Evolutionary conservation across 192 early-diverging fungal species (phyloP), one percentile per base, ranked within the genome.

Genomic region (Backusella parvicylindrica): DNA sequence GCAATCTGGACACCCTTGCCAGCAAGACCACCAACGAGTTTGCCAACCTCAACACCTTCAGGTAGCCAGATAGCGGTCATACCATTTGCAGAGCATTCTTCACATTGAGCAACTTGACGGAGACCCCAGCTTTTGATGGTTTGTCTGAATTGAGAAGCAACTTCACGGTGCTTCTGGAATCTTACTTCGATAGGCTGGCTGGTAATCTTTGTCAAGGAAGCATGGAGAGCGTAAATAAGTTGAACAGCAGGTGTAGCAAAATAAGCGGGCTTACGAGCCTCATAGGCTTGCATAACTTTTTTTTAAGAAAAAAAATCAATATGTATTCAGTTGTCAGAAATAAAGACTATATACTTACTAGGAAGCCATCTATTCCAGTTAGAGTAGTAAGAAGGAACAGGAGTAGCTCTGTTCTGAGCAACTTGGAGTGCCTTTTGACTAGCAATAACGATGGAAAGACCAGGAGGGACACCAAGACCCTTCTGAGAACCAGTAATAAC

Each of bases 221-320:
- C 86, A 79, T 95, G 87, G 31, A 99, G 91, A 30, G 96, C 95
- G 80, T 91, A 87, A 79, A 99, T 88, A 49, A 93, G 87, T 85
- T 96, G 95, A 64, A 99, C 97, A 47, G 95, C 91, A 7, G 97
- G 97, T 33, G 97, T 99, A 65, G 96, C 97, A 89, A 99, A 99
- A 86, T 99, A 99, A 70, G 90, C 88, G 28, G 92, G 89, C 71
- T 95, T 94, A 70, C 95, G 90, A 3, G 91, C 91, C 85, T 99
- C 97, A 85, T 99, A 99, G 31, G 95, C 91, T 73, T 90, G 82
- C 97, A 99, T 99, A 82, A 99, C 66, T 68, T 79, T 28, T 32
- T 65, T 30, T n/a, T 1, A 6, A n/a, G 5, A n/a, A 8, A 67
- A 67, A 21, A 37, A 36, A 26, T 65, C 33, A 60, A 26, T 26